Conservation (phyloP, 192 early-diverging fungal genomes). For the Coemansia sp. region DNA sequence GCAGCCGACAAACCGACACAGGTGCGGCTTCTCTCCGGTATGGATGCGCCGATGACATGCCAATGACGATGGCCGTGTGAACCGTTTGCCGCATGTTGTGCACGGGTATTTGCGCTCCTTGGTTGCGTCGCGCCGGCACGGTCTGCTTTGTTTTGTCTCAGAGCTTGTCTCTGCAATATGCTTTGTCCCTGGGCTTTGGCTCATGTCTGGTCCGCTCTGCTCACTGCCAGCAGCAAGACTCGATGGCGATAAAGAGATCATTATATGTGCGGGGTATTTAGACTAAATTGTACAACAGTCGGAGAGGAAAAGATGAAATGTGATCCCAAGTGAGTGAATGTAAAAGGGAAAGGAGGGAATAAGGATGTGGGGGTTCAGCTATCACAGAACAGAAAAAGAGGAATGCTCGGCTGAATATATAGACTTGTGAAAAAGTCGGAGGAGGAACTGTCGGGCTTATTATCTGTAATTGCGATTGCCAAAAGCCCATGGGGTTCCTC, state of each 20-base stretch:
- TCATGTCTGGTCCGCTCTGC: not conserved
- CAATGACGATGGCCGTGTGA: conserved; percentile 45
- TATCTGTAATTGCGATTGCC: conserved; percentile 25
- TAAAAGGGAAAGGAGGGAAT: not conserved
- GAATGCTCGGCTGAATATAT: conserved; percentile 15
- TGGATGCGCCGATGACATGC: conserved; percentile 55
- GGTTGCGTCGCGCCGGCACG: conserved; percentile 17
- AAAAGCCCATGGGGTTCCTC: not conserved
- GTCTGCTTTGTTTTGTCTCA: not conserved
- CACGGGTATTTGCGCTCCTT: conserved; percentile 54
- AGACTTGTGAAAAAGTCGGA: not conserved
- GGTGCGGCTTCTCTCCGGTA: conserved; percentile 54
- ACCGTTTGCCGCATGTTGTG: conserved; percentile 40
- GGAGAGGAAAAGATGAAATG: not conserved
- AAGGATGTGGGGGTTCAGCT: not conserved
- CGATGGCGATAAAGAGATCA: not conserved
- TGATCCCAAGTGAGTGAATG: not conserved
- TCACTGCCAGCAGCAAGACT: conserved; percentile 11
- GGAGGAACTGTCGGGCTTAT: conserved; percentile 9
- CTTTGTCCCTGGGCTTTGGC: not conserved
- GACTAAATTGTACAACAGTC: not conserved
- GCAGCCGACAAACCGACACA: conserved; percentile 44
- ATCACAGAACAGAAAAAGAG: not conserved
- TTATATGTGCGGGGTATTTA: not conserved
- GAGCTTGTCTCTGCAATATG: too few species aligned